phyloP scores from a whole-genome alignment of 2,329 filamentous ascomycete species.

The Trichoderma citrinoviride region DNA sequence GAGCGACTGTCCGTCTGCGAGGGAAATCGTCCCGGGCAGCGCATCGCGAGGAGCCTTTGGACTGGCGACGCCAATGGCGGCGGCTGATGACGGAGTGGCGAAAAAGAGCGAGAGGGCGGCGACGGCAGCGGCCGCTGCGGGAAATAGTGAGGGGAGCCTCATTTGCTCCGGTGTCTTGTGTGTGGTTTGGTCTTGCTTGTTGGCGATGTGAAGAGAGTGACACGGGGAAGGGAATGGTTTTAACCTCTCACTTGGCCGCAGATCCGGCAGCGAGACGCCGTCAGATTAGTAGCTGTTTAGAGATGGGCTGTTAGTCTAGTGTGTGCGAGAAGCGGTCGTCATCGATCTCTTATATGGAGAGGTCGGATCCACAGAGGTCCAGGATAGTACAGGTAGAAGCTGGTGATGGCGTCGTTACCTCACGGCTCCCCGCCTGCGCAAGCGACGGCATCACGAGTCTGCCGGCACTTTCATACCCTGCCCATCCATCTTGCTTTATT shows the following conservation, averaged over 20 bases:
- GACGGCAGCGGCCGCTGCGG: slow-evolving; percentile 1
- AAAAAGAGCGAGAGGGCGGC: slow-evolving; percentile 12
- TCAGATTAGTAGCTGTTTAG: not conserved
- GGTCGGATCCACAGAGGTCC: not conserved
- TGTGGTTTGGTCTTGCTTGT: not conserved
- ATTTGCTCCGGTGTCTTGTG: not conserved
- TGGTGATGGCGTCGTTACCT: slow-evolving; percentile 11
- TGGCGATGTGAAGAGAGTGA: not conserved
- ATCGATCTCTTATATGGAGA: slow-evolving; percentile 8
- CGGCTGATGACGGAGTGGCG: slow-evolving; percentile 15
- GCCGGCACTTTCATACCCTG: not conserved
- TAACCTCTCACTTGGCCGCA: slow-evolving; percentile 16
- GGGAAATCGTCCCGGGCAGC: slow-evolving; percentile 20
- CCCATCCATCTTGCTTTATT: not conserved
- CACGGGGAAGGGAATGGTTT: not conserved
- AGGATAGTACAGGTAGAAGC: too few relatives aligned
- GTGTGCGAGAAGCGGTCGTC: not conserved
- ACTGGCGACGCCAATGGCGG: not conserved
- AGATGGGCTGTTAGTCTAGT: not conserved
- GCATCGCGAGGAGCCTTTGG: not conserved
- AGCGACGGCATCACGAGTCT: slow-evolving; percentile 10
- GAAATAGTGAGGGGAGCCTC: slow-evolving; percentile 17
- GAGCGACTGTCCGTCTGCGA: slow-evolving; percentile 18
- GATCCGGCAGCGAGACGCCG: slow-evolving; percentile 8
- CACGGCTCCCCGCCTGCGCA: not conserved